phyloP scores from a whole-genome alignment of 2,329 filamentous ascomycete species.

The Chrysosporium queenslandicum region DNA sequence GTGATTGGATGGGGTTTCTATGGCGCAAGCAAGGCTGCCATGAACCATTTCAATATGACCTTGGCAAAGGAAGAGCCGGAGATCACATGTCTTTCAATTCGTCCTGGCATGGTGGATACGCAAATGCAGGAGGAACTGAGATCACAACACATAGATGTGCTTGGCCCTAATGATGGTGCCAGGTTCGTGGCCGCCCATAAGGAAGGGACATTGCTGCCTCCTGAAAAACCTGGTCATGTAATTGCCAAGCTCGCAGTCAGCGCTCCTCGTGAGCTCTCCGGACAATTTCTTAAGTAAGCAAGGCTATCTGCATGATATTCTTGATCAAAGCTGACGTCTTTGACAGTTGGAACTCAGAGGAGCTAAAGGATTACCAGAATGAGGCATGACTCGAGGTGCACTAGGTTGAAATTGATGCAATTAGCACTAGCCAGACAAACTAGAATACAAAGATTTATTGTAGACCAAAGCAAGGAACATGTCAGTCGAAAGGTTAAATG shows the following conservation, averaged over 20 bases:
- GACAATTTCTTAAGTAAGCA: slow-evolving; percentile 51
- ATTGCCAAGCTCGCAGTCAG: slow-evolving; percentile 67
- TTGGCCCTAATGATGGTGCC: slow-evolving; percentile 40
- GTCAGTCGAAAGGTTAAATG: slow-evolving; percentile 58
- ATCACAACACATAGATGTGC: slow-evolving; percentile 49
- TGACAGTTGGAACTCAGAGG: slow-evolving; percentile 38
- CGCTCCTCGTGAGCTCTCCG: slow-evolving; percentile 58
- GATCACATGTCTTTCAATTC: slow-evolving; percentile 61
- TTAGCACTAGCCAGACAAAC: slow-evolving; percentile 1
- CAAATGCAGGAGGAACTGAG: slow-evolving; percentile 81
- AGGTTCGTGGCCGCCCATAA: slow-evolving; percentile 62
- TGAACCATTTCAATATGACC: slow-evolving; percentile 69
- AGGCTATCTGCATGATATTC: slow-evolving; percentile 19
- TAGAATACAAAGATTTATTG: background rate
- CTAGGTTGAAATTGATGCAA: background rate
- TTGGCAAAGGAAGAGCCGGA: slow-evolving; percentile 66
- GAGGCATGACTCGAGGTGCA: slow-evolving; percentile 6
- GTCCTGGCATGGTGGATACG: slow-evolving; percentile 76
- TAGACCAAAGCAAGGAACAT: slow-evolving; percentile 18
- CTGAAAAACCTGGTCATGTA: slow-evolving; percentile 75
- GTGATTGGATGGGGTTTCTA: slow-evolving; percentile 72
- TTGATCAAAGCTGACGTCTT: slow-evolving; percentile 20
- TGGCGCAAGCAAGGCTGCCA: slow-evolving; percentile 69
- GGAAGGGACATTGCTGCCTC: slow-evolving; percentile 61
- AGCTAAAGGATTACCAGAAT: slow-evolving; percentile 37